A percentile compares a stretch with the other conserved stretches of the same genome.
Conservation (phyloP, 1,139 yeast genomes). For the Blastobotrys raffinosifermentans region DNA sequence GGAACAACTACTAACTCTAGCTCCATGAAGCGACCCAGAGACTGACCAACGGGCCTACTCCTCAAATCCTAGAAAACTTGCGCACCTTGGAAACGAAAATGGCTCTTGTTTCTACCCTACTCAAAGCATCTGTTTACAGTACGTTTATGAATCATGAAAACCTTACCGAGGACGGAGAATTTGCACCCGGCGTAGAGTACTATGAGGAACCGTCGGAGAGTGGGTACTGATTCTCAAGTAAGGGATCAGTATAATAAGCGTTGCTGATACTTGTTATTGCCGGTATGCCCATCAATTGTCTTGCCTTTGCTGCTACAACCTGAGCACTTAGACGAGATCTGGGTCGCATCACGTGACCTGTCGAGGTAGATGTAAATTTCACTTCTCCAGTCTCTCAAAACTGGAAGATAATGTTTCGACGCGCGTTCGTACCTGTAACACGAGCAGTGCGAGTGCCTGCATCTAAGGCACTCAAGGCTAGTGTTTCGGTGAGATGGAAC, state of each 20-base stretch:
- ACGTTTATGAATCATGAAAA: conserved; percentile 41
- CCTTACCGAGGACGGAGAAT: conserved; percentile 15
- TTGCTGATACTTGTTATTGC: too few relatives aligned
- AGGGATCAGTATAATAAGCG: too few relatives aligned
- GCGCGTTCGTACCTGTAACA: not conserved
- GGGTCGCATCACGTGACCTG: too few relatives aligned
- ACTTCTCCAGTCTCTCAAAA: too few relatives aligned
- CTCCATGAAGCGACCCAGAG: conserved; percentile 16
- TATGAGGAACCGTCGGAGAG: conserved; percentile 4
- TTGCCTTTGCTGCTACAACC: too few relatives aligned
- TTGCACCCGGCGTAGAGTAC: conserved; percentile 9
- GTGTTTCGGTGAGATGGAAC: conserved; percentile 1
- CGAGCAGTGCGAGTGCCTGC: not conserved
- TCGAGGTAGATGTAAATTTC: too few relatives aligned
- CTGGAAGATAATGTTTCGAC: not conserved
- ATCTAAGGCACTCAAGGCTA: not conserved
- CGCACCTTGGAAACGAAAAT: conserved; percentile 50
- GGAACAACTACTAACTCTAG: not conserved
- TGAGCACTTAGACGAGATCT: too few relatives aligned
- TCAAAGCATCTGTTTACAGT: conserved; percentile 55
- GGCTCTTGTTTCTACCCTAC: conserved; percentile 52
- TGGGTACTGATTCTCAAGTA: too few relatives aligned
- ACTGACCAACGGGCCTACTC: conserved; percentile 28
- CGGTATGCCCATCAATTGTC: too few relatives aligned
- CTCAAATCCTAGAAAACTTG: conserved; percentile 42